phyloP scores from a whole-genome alignment of 106 monocot genomes.

The Dendrobium nobile region DNA sequence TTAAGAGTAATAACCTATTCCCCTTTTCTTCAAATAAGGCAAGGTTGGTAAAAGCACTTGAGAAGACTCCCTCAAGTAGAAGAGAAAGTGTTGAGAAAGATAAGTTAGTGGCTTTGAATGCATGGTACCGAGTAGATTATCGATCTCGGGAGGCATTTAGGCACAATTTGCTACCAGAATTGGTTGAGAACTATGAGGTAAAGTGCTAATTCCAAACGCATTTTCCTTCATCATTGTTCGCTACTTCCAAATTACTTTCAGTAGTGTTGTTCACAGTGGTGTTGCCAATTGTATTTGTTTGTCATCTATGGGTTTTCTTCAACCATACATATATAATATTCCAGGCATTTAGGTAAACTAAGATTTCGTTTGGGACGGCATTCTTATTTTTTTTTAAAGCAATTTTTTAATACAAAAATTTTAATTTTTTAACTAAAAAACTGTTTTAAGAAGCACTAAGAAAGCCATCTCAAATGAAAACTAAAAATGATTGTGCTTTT shows the following conservation, averaged over 20 bases:
- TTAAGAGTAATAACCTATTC: background rate
- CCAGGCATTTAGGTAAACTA: background rate
- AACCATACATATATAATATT: background rate
- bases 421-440: too few relatives aligned
- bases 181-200: conserved; percentile 81
- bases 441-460: too few relatives aligned
- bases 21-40: conserved; percentile 23
- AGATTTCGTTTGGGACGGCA: background rate
- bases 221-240: background rate
- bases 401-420: too few relatives aligned
- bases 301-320: too few relatives aligned
- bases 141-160: conserved; percentile 73
- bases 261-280: background rate
- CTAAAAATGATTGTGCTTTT: background rate
- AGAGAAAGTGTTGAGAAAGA: conserved; percentile 40
- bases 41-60: conserved; percentile 35
- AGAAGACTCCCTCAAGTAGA: conserved; percentile 26
- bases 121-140: conserved; percentile 72
- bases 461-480: too few relatives aligned
- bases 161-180: conserved; percentile 57
- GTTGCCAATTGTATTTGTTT: background rate
- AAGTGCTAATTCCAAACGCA: background rate
- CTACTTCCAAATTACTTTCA: background rate
- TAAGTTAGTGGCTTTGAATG: conserved; percentile 57
- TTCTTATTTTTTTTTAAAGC: too few relatives aligned